Evolutionary conservation across 164 flowering plant species (phyloP), one percentile per base, ranked within the genome.

Genomic region (Warburgia ugandensis): DNA sequence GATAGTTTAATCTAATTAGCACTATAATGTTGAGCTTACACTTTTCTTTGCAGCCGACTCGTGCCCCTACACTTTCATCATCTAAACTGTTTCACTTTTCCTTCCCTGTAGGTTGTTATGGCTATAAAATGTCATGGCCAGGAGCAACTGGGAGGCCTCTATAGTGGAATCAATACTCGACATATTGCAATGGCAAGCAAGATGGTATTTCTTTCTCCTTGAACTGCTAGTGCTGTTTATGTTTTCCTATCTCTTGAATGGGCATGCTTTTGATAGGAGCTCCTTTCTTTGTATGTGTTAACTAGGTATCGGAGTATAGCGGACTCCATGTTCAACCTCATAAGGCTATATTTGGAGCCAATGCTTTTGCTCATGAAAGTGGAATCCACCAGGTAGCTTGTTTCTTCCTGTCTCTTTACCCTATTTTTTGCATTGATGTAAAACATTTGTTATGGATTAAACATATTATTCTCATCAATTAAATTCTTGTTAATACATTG

Each of bases 351-450:
- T 94, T 88, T 63, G 98, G 98, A 53, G 94, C 86, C 45, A 91
- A 87, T 77, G 98, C 98, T 39, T 92, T 92, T 75, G 90, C 98
- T 57, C 98, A 92, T 77, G 96, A 85, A 77, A 88, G 96, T 77
- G 98, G 98, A 20, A 85, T 92, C 62, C 96, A 87, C 60, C 98
- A 92, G 98, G 98, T 82, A 55, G 27, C n/a, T n/a, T n/a, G n/a
- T n/a, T n/a, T n/a, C n/a, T n/a, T n/a, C n/a, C n/a, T n/a, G n/a
- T n/a, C n/a, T n/a, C n/a, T n/a, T n/a, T n/a, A n/a, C n/a, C n/a
- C n/a, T n/a, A n/a, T n/a, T n/a, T n/a, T n/a, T n/a, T n/a, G n/a
- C n/a, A n/a, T n/a, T n/a, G n/a, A n/a, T n/a, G n/a, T n/a, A n/a
- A n/a, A n/a, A n/a, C n/a, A n/a, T n/a, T n/a, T n/a, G n/a, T n/a